phyloP scores from a whole-genome alignment of 2,329 filamentous ascomycete genomes.

The Xenosphaeropsis pyriputrescens region DNA sequence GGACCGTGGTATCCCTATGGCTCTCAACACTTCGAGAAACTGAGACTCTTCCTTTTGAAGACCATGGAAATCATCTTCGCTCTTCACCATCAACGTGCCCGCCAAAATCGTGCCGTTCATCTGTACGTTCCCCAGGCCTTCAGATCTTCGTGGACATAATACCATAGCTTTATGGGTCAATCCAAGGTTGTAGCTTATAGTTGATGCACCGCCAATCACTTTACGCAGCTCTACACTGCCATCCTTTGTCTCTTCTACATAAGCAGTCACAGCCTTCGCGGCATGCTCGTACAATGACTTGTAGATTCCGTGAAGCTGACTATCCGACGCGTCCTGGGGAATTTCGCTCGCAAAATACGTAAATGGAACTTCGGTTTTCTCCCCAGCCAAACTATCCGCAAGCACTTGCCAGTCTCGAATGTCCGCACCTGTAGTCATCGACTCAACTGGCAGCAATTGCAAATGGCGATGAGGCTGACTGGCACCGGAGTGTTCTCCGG shows the following conservation, averaged over 20 bases:
- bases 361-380: conserved; percentile 13
- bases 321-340: conserved; percentile 5
- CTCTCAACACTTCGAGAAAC: conserved; percentile 23
- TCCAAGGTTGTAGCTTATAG: conserved; percentile 50
- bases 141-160: conserved; percentile 36
- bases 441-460: conserved; percentile 51
- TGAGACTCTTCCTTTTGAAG: conserved; percentile 25
- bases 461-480: conserved; percentile 60
- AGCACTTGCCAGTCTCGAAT: conserved; percentile 32
- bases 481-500: conserved; percentile 51
- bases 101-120: conserved; percentile 50
- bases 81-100: conserved; percentile 49
- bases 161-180: conserved; percentile 39
- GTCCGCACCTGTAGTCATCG: conserved; percentile 38
- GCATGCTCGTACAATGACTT: conserved; percentile 11
- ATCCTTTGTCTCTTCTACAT: conserved; percentile 1
- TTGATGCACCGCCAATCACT: conserved; percentile 14
- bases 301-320: conserved; percentile 12
- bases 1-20: conserved; percentile 22
- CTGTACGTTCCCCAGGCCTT: conserved; percentile 33
- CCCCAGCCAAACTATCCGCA: conserved; percentile 22
- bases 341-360: conserved; percentile 13
- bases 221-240: background rate
- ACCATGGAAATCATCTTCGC: conserved; percentile 37
- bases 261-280: conserved; percentile 1